Evolutionary conservation across 2,329 filamentous ascomycete genomes (phyloP), one percentile per base, ranked within the genome.

Genomic region (Pseudogymnoascus sp.): DNA sequence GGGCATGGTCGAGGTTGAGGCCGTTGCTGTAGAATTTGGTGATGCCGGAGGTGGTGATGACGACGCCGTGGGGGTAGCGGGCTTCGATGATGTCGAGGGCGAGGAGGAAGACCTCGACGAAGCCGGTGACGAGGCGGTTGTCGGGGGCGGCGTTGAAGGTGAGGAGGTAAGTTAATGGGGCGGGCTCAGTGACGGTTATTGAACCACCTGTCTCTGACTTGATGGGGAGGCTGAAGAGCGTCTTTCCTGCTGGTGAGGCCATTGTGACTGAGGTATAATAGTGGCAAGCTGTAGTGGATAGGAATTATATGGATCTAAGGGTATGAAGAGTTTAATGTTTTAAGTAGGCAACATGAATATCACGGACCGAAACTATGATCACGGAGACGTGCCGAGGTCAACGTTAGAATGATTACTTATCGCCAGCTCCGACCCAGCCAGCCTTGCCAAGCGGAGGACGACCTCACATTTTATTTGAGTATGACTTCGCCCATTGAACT

Each of bases 1-100:
- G 71, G n/a, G 86, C 88, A 72, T 89, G 83, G 40, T 85, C 80
- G 12, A 93, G 82, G 73, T 95, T 89, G n/a, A 95, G 81, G 0
- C 90, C 90, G 76, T 93, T 93, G 74, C 83, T 88, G 78, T 89
- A 95, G 79, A 93, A 93, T 72, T 95, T 95, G 61, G 79, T 73
- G 64, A 93, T 89, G 59, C 81, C 84, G 43, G 86, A 89, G 0
- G 90, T 93, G 4, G 90, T 93, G 64, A 93, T 78, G 12, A 95
- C 80, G 5, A 93, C 89, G 61, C 90, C 90, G n/a, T 83, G 82
- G 0, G 83, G 79, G 70, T 88, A 81, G 62, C 81, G 68, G 63
- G 70, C 81, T 74, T 92, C 88, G 70, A 95, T 77, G 22, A 90
- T 85, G 76, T 95, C 89, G 66, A 95, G 84, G 3, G 89, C 88